Conservation (phyloP, 768 basidiomycete species). For the Lactarius tabidus region DNA sequence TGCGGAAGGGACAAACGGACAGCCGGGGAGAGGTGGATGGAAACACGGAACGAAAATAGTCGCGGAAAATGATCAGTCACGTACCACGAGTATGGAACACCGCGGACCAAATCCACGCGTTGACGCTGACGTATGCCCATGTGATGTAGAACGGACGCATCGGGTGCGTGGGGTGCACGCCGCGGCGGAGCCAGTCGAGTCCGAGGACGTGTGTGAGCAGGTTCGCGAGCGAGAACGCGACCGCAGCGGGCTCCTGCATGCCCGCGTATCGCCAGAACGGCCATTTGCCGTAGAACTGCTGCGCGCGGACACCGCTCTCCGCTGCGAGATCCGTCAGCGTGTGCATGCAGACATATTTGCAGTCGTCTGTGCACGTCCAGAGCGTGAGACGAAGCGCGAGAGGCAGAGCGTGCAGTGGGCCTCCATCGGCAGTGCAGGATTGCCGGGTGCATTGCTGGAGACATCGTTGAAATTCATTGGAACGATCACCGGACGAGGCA, state of each 20-base stretch:
- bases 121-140: constrained; percentile 71
- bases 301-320: constrained; percentile 40
- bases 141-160: constrained; percentile 63
- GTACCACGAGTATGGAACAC: constrained; percentile 93
- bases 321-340: constrained; percentile 57
- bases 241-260: constrained; percentile 92
- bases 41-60: constrained; percentile 10
- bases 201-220: constrained; percentile 71
- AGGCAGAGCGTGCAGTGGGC: constrained; percentile 29
- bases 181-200: constrained; percentile 41
- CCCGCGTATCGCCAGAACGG: constrained; percentile 87
- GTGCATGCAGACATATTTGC: constrained; percentile 89
- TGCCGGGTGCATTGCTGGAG: constrained; percentile 24
- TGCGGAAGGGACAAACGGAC: not conserved
- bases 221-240: constrained; percentile 85
- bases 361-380: constrained; percentile 89
- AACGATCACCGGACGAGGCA: constrained; percentile 36
- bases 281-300: constrained; percentile 97
- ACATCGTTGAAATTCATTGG: constrained; percentile 36
- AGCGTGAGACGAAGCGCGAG: constrained; percentile 59
- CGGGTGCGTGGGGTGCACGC: constrained; percentile 54
- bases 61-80: not conserved
- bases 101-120: constrained; percentile 90
- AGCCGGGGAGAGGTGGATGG: not conserved
- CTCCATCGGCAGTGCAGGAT: constrained; percentile 39